These are phyloP conservation scores for Taxillus chinensis DNA, from an alignment of 164 flowering plant genomes.

Conservation along the genomic window DNA sequence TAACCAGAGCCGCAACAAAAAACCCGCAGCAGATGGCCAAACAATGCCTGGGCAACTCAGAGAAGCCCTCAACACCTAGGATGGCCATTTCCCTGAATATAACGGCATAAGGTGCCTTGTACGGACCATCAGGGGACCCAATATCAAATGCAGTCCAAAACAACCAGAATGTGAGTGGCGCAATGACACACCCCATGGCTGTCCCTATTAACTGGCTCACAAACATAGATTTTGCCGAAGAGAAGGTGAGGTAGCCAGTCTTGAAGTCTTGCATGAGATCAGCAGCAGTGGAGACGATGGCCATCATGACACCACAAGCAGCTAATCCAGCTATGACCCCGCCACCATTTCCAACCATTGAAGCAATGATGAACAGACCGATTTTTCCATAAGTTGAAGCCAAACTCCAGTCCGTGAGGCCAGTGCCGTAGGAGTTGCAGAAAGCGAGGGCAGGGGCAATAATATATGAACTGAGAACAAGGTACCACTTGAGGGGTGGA, in stretches of 20 bases:
- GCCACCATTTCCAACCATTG: conserved; percentile 67
- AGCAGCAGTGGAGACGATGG: conserved; percentile 95
- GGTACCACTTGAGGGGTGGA: conserved; percentile 86
- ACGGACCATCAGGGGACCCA: conserved; percentile 82
- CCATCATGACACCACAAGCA: conserved; percentile 93
- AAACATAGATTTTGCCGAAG: conserved; percentile 93
- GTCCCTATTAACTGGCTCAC: conserved; percentile 85
- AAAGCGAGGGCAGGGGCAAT: conserved; percentile 94
- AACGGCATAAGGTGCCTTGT: conserved; percentile 92
- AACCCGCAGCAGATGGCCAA: conserved; percentile 67
- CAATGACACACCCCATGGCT: conserved; percentile 88
- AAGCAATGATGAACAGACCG: conserved; percentile 77
- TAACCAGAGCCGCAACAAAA: conserved; percentile 57
- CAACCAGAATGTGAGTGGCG: conserved; percentile 94
- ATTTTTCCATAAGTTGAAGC: conserved; percentile 88
- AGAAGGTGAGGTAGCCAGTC: conserved; percentile 87
- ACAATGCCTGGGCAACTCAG: conserved; percentile 87
- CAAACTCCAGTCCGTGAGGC: conserved; percentile 93
- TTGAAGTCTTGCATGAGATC: conserved; percentile 98
- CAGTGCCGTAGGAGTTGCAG: conserved; percentile 95
- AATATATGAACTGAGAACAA: conserved; percentile 69
- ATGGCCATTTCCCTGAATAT: conserved; percentile 93
- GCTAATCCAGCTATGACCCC: conserved; percentile 91
- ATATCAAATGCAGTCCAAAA: conserved; percentile 91
- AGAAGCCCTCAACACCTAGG: conserved; percentile 90